Conservation (phyloP, 164 flowering plant genomes). For the Liquidambar formosana region DNA sequence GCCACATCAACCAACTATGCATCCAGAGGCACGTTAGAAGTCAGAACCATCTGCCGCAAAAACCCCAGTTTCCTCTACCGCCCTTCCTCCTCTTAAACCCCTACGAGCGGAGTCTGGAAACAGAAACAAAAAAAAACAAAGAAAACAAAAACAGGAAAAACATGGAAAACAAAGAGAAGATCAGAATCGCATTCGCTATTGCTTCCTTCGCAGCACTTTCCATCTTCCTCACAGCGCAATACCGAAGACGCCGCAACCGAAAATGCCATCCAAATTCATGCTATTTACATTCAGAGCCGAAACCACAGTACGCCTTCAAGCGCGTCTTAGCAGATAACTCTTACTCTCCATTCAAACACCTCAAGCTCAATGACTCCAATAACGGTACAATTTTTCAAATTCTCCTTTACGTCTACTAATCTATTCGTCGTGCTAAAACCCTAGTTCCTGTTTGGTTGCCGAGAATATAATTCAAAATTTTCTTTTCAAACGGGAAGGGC, state of each 20-base stretch:
- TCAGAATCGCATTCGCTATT: conserved; percentile 27
- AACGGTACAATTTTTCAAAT: conserved; percentile 7
- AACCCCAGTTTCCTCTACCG: no score
- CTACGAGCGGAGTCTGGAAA: not conserved
- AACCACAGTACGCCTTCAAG: conserved; percentile 64
- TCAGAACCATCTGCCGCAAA: not conserved
- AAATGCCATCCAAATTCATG: conserved; percentile 28
- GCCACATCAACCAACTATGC: no score
- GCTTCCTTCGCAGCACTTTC: conserved; percentile 40
- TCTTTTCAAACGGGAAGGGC: no score
- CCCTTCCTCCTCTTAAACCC: not conserved
- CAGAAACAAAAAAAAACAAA: not conserved
- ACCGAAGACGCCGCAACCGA: conserved; percentile 31
- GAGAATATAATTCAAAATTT: no score
- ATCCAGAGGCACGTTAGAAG: not conserved
- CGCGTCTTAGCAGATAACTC: conserved; percentile 75
- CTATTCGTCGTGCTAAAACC: no score
- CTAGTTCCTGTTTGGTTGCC: no score
- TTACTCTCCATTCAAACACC: conserved; percentile 67
- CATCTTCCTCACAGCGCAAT: conserved; percentile 22
- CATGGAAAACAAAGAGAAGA: conserved; percentile 35
- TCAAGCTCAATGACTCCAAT: conserved; percentile 26
- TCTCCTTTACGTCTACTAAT: no score
- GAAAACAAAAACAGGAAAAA: not conserved
- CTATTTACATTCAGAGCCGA: conserved; percentile 44